Base-by-base conservation (phyloP, 139 green algal species). In the Chlorella sp. region DNA sequence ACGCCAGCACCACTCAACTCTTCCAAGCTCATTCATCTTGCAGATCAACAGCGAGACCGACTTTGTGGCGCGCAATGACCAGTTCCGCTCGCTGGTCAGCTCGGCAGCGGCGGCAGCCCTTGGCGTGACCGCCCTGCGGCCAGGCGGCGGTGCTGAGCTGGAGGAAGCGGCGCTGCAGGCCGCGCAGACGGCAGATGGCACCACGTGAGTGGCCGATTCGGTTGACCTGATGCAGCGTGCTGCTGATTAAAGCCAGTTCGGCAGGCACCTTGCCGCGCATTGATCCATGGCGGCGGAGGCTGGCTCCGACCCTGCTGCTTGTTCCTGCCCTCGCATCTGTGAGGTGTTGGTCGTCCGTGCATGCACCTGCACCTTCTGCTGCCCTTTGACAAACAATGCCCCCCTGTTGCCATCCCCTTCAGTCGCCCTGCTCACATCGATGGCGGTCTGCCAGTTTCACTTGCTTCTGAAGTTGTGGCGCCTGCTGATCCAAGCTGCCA, bases 31-130 rank as follows among this genome's bases (percentile, higher is more conserved):
- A 17, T 2, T 28, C 32, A 1, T 44, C 36, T 13, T 74, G 7
- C 93, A 99, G 91, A 87, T 99, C 64, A 99, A 99, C 88, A 95
- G 93, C 76, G 96, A 99, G 84, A 99, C 96, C 28, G 96, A 99
- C 81, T 99, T 99, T 88, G 96, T 98, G 11, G 90, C 94, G 0
- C 88, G 93, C 41, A 98, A 96, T 51, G 92, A 94, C 0, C 64
- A 90, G 14, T 99, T 99, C 86, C 90, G 91, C 40, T 38, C 73
- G 1, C 82, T 99, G 41, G 92, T 98, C 5, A 67, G 68, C 26
- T 60, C 80, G 8, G 93, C 92, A n/a, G 91, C 95, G 13, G 77
- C 78, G 6, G 94, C 95, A 41, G 89, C 91, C 1, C 73, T 95
- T 34, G 30, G 64, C 13, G 58, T 93, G 32, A 32, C 64, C 1